A percentile compares a stretch with the other conserved stretches of the same genome.
Conservation (phyloP, 305 asterid genomes). For the Solanum hybrid region DNA sequence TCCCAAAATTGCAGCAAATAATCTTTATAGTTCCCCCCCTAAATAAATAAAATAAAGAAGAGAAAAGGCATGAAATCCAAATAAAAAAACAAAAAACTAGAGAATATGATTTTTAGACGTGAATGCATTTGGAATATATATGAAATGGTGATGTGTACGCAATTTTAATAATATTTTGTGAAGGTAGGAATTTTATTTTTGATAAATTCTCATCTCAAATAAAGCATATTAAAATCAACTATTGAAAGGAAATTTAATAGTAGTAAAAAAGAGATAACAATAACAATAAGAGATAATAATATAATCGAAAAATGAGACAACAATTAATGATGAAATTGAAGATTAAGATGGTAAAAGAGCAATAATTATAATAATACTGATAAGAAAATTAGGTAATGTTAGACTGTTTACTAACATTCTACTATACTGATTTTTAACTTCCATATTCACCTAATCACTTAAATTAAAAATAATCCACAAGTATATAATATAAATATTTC, state of each 20-base stretch:
- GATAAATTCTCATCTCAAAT: background rate
- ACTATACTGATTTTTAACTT: background rate
- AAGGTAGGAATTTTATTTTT: fast-evolving
- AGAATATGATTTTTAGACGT: no score
- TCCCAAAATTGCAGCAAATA: background rate
- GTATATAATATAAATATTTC: background rate
- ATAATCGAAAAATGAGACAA: fast-evolving
- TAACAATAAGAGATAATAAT: fast-evolving
- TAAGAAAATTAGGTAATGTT: fast-evolving
- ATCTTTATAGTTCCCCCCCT: no score
- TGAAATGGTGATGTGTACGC: no score
- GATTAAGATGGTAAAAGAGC: background rate
- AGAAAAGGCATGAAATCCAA: no score
- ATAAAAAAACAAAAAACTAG: no score
- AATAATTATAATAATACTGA: background rate
- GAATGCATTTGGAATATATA: no score
- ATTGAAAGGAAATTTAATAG: background rate
- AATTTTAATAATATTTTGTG: no score
- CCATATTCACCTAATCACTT: background rate
- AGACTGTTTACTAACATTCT: background rate
- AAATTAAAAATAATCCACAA: background rate
- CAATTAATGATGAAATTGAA: background rate
- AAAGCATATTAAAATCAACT: background rate
- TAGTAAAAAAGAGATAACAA: background rate
- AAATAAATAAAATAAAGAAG: no score